phyloP scores from a whole-genome alignment of 495 filamentous ascomycete species.

The Xylaria sp. region DNA sequence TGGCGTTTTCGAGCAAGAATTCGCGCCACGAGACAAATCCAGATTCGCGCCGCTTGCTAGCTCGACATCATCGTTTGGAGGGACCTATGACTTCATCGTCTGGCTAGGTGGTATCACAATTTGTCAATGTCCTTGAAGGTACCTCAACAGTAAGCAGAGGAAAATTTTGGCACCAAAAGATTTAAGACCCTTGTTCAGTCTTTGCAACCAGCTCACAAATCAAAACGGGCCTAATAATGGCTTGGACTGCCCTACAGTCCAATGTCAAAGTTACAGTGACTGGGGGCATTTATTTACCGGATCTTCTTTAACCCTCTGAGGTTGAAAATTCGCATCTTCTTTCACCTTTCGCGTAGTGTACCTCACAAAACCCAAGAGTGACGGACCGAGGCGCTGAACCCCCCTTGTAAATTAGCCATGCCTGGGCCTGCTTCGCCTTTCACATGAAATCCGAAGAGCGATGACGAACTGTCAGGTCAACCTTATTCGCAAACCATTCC shows the following conservation, averaged over 20 bases:
- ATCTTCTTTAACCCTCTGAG: not conserved
- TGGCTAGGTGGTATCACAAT: not conserved
- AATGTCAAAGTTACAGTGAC: not conserved
- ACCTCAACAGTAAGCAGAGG: conserved; percentile 21
- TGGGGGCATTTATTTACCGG: not conserved
- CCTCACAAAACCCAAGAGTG: not conserved
- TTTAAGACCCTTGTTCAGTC: conserved; percentile 10
- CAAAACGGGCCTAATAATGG: not conserved
- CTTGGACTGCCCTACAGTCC: not conserved
- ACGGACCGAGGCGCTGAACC: not conserved
- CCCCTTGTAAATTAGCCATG: not conserved
- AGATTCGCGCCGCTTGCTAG: conserved; percentile 20
- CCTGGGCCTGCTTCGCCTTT: not conserved
- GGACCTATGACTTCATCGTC: conserved; percentile 22
- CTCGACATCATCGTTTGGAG: conserved; percentile 15
- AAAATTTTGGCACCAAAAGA: not conserved
- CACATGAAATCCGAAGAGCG: conserved; percentile 22
- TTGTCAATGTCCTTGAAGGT: conserved; percentile 13
- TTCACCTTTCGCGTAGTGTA: not conserved
- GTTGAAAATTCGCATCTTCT: not conserved
- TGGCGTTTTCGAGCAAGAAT: conserved; percentile 19
- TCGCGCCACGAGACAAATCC: conserved; percentile 7
- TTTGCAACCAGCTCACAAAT: not conserved
- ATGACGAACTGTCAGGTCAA: not conserved
- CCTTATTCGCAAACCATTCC: not conserved